Evolutionary conservation across 2,329 filamentous ascomycete genomes (phyloP).

Genomic region (Colletotrichum sp.): DNA sequence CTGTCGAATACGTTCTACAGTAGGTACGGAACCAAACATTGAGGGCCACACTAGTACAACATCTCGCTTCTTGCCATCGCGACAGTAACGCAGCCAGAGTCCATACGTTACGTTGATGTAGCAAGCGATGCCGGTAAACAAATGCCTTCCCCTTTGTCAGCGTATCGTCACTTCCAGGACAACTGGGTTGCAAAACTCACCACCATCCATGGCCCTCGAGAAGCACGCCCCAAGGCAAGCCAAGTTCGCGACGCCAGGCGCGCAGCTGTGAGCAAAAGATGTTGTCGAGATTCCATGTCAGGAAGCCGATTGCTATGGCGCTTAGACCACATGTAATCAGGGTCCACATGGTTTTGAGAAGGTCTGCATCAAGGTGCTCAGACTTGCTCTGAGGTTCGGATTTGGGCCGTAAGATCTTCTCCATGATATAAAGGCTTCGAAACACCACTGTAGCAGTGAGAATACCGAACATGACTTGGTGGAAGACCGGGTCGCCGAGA

Average conservation of each 20-base stretch:
- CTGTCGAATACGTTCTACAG: not conserved
- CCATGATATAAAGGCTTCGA: not conserved
- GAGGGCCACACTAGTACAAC: not conserved
- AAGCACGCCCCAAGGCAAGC: not conserved
- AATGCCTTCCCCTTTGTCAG: not conserved
- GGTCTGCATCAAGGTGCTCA: not conserved
- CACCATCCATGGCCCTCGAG: not conserved
- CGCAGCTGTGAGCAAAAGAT: not conserved
- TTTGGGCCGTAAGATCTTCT: not conserved
- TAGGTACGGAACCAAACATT: not conserved
- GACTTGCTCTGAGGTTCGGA: conserved; percentile 31
- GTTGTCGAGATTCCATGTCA: not conserved
- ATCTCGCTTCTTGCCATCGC: not conserved
- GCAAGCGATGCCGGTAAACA: not conserved
- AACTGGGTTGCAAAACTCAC: not conserved
- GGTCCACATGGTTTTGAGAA: conserved; percentile 70
- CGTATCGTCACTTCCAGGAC: not conserved
- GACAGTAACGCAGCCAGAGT: not conserved
- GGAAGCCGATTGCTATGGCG: not conserved
- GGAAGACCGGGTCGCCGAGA: not conserved
- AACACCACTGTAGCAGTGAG: not conserved
- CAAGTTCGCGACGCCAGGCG: not conserved
- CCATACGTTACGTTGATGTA: not conserved
- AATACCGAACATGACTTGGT: not conserved
- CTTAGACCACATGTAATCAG: conserved; percentile 63